Conservation (phyloP, 2,329 filamentous ascomycete genomes). For the Xylariaceae sp. region DNA sequence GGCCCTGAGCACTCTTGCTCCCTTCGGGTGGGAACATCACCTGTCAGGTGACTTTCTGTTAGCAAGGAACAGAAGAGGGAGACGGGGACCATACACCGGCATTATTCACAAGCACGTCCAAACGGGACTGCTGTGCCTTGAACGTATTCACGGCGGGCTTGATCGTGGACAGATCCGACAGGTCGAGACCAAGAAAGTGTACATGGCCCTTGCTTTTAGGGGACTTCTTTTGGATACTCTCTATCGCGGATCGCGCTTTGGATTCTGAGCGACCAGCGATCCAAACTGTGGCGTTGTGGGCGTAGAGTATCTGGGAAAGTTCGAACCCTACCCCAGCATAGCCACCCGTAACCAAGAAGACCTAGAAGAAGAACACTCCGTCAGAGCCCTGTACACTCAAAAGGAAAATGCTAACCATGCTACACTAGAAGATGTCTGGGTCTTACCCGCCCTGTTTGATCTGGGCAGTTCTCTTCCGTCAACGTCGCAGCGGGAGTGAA, state of each 20-base stretch:
- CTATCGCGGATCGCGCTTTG: conserved; percentile 10
- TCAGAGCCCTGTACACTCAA: no score
- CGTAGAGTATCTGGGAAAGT: conserved; percentile 11
- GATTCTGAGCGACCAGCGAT: conserved; percentile 9
- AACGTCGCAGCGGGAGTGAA: no score
- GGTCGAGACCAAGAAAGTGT: conserved; percentile 34
- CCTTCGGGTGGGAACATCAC: conserved; percentile 18
- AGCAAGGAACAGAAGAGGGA: no score
- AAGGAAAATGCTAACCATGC: no score
- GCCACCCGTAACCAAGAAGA: conserved; percentile 14
- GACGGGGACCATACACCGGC: no score
- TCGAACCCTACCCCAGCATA: conserved; percentile 12
- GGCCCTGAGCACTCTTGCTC: conserved; percentile 29
- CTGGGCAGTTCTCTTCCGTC: no score
- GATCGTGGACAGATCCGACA: conserved; percentile 35
- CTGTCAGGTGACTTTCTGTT: no score
- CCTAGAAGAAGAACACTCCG: no score
- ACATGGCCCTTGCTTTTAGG: conserved; percentile 31
- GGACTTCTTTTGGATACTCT: conserved; percentile 25
- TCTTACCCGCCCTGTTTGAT: no score
- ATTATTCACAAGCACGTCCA: conserved; percentile 38
- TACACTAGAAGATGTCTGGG: no score
- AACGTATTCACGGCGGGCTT: conserved; percentile 35
- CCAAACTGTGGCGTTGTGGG: conserved; percentile 12
- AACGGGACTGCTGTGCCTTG: conserved; percentile 28